Evolutionary conservation across 2,329 filamentous ascomycete species (phyloP).

Genomic region (Sphaerostilbella broomeana): DNA sequence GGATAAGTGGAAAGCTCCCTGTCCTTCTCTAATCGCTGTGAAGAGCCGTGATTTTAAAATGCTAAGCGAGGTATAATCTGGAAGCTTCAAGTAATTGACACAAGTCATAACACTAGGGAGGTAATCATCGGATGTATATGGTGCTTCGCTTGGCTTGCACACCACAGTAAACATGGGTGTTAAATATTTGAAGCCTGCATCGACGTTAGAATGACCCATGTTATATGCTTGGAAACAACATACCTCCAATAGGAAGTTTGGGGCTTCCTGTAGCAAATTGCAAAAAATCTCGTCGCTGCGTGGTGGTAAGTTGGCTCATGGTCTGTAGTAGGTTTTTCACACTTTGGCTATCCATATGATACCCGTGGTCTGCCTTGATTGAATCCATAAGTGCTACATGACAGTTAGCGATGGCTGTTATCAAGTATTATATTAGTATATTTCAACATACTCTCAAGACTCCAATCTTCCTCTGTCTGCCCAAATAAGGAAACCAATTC

Average conservation of each 20-base stretch:
- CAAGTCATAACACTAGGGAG: slow-evolving; percentile 99
- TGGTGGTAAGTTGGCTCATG: slow-evolving; percentile 76
- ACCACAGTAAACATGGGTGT: slow-evolving; percentile 99
- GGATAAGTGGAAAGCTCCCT: slow-evolving; percentile 95
- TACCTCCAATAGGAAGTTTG: slow-evolving; percentile 96
- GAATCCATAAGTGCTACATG: slow-evolving; percentile 82
- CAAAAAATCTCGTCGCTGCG: slow-evolving; percentile 83
- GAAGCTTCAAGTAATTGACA: slow-evolving; percentile 97
- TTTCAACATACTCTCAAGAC: slow-evolving; percentile 74
- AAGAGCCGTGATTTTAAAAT: slow-evolving; percentile 71
- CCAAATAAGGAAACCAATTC: slow-evolving; percentile 95
- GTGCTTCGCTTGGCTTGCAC: slow-evolving; percentile 95
- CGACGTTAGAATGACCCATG: slow-evolving; percentile 25
- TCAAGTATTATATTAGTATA: not conserved
- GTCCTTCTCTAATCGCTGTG: slow-evolving; percentile 87
- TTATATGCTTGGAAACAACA: slow-evolving; percentile 14
- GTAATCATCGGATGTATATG: slow-evolving; percentile 91
- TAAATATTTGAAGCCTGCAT: slow-evolving; percentile 83
- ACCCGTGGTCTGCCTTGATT: slow-evolving; percentile 97
- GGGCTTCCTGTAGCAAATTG: slow-evolving; percentile 98
- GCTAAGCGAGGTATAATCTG: slow-evolving; percentile 79
- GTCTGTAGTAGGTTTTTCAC: slow-evolving; percentile 88
- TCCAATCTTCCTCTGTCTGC: slow-evolving; percentile 91
- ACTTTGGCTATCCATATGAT: slow-evolving; percentile 96
- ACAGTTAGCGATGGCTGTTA: slow-evolving; percentile 13